Evolutionary conservation across 2,329 filamentous ascomycete genomes (phyloP).

Genomic region (Fusarium bactridioides): DNA sequence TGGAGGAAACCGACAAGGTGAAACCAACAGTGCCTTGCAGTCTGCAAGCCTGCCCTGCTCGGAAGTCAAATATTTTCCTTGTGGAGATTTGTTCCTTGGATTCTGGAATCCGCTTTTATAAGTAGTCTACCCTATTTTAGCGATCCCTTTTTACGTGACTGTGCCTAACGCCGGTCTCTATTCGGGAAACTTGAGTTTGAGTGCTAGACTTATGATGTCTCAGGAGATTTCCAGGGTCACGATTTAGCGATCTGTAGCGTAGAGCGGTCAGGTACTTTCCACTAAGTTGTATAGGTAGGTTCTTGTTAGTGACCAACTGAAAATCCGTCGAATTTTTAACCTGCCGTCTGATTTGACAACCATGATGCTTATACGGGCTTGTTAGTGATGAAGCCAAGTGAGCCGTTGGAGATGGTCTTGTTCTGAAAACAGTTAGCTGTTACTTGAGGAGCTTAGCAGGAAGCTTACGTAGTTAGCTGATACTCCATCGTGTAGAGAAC

Average conservation of each 20-base stretch:
- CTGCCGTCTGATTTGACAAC: neutral
- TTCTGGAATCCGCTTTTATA: too few species aligned
- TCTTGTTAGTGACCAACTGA: neutral
- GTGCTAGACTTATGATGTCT: neutral
- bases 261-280: fast-evolving
- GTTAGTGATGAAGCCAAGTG: neutral
- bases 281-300: too few species aligned
- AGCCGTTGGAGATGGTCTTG: fast-evolving
- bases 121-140: neutral
- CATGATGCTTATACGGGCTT: too few species aligned
- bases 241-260: neutral
- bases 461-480: neutral
- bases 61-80: too few species aligned
- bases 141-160: too few species aligned
- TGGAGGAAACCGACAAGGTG: neutral
- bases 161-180: fast-evolving
- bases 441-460: neutral
- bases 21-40: neutral
- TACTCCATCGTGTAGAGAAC: neutral
- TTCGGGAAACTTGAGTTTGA: too few species aligned
- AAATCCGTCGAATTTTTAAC: neutral
- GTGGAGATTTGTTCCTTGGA: too few species aligned
- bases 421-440: neutral
- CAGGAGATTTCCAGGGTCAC: neutral
- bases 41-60: neutral